These are phyloP conservation scores for Syzygium jambos DNA, from an alignment of 345 rosid genomes.

Conservation along the genomic window DNA sequence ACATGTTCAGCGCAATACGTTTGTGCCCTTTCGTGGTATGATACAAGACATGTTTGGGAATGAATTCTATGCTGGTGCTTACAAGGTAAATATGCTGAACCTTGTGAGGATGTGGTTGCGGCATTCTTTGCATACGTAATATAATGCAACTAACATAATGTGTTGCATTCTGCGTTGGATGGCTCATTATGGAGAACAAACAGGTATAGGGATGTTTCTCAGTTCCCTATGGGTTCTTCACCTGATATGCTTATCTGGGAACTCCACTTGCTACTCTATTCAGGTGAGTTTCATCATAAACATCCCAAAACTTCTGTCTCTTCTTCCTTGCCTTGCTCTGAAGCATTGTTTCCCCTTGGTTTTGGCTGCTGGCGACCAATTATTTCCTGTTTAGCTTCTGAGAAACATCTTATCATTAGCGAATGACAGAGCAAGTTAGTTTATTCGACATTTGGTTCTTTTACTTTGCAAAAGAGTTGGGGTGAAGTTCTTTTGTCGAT, in stretches of 20 bases:
- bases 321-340: no score
- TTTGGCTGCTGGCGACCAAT: no score
- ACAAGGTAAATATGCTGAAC: constrained; percentile 30
- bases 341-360: no score
- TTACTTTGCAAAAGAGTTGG: no score
- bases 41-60: constrained; percentile 93
- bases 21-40: constrained; percentile 84
- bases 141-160: background rate
- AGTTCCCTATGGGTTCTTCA: constrained; percentile 34
- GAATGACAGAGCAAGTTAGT: background rate
- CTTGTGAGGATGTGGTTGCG: background rate
- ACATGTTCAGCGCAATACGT: constrained; percentile 53
- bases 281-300: constrained; percentile 36
- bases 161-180: constrained; percentile 20
- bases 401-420: background rate
- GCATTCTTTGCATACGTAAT: background rate
- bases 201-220: constrained; percentile 59
- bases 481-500: no score
- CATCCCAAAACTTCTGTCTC: no score
- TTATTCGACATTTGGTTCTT: background rate
- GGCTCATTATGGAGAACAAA: constrained; percentile 76
- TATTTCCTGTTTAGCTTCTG: no score
- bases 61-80: constrained; percentile 89
- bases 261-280: constrained; percentile 63
- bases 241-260: constrained; percentile 71